Base-by-base conservation (phyloP, 768 basidiomycete genomes). In the Podaxis sp. region DNA sequence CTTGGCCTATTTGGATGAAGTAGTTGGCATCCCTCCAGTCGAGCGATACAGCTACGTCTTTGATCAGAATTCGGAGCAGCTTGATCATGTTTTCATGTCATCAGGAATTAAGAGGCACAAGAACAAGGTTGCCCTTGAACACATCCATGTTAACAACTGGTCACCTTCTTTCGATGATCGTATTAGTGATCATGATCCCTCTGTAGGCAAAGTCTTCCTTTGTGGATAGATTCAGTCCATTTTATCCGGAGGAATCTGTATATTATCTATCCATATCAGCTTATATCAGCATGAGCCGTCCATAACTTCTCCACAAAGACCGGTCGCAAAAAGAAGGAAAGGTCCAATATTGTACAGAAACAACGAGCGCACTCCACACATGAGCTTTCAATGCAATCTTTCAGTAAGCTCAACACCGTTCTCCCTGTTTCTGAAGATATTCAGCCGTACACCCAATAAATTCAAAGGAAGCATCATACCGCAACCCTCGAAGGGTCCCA, bases 31-130 rank as follows among this genome's bases (percentile, higher is more conserved):
- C 40, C 76, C 77, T 1, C 72, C 74, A 1, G 79, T 76, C 8
- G 86, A 87, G 68, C 77, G 84, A 17, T 87, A 88, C 74, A 86
- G 79, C 38, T 88, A 87, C 66, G 80, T 83, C 36, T 87, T 82
- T 70, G 83, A 86, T 67, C 82, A 85, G 67, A 83, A 85, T 69
- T 76, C 76, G 3, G 76, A 87, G 70, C 82, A 86, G 66, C 80
- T 88, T 51, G 86, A 87, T 70, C 86, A 88, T 67, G 74, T 79
- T 17, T 83, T 87, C 67, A 71, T 87, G 55, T 84, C 83, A 5
- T 66, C 73, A 17, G 78, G 80, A 6, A 69, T 88, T 40, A 74
- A 71, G 49, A 54, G 62, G 36, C 74, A 81, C 20, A 75, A 75
- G 8, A 74, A 81, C n/a, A 74, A 75, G 8, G 75, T 76, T 11